Percentiles rank a stretch among this genome's conserved stretches.
These are phyloP conservation scores for Spiraea crenata DNA, from an alignment of 331 rosid species.

Conservation along the genomic window DNA sequence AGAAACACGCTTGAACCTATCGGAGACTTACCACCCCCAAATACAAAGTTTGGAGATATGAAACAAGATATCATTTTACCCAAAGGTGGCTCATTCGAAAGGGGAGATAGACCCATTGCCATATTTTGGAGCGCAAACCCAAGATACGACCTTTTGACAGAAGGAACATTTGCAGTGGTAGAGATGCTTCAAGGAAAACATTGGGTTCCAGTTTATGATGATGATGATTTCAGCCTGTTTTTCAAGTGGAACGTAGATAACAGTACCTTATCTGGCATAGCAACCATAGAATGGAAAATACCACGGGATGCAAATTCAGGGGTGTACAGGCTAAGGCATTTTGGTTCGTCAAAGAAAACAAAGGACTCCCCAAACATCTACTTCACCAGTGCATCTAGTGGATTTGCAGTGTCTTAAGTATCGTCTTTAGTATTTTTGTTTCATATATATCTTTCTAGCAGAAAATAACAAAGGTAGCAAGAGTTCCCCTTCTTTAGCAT, in stretches of 20 bases:
- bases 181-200: slow-evolving; percentile 54
- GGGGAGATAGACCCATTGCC: slow-evolving; percentile 53
- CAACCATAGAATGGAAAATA: slow-evolving; percentile 69
- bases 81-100: slow-evolving; percentile 45
- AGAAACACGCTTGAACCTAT: slow-evolving; percentile 32
- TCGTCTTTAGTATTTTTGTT: neutral
- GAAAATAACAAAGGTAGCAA: neutral
- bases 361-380: slow-evolving; percentile 38
- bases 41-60: slow-evolving; percentile 56
- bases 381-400: slow-evolving; percentile 71
- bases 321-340: slow-evolving; percentile 67
- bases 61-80: slow-evolving; percentile 59
- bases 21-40: slow-evolving; percentile 48
- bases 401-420: slow-evolving; percentile 54
- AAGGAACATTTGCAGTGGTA: slow-evolving; percentile 69
- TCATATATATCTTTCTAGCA: neutral
- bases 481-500: neutral
- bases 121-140: slow-evolving; percentile 81
- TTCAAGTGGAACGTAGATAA: slow-evolving; percentile 63
- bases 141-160: slow-evolving; percentile 63
- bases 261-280: slow-evolving; percentile 36
- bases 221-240: slow-evolving; percentile 66
- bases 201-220: slow-evolving; percentile 64
- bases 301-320: slow-evolving; percentile 51
- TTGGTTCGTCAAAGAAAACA: slow-evolving; percentile 60